Base-by-base conservation (phyloP, 345 rosid genomes). In the Murraya paniculata region DNA sequence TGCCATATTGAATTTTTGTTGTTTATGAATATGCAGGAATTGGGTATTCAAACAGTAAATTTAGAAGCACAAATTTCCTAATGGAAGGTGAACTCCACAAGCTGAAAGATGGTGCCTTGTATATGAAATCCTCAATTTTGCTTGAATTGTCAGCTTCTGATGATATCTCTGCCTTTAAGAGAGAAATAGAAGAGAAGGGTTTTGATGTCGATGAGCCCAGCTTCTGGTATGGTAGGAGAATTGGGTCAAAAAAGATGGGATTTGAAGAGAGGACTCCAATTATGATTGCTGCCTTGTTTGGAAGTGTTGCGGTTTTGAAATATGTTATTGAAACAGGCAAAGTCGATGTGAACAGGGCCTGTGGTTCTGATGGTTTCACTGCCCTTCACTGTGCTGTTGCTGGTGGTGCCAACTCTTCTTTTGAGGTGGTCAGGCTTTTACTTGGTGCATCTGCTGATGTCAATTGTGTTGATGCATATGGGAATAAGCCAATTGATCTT, bases 331-430 rank as follows among this genome's bases (percentile, higher is more conserved):
- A 79, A 66, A 84, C 88, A 0, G 88, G 86, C 8, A 88, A 81
- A 61, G 78, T 83, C 53, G 88, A 92, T 73, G 91, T 92, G 71
- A 89, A 92, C 57, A 86, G 90, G 78, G 87, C 88, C 81, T 93
- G 91, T 38, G 91, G 98, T 45, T 79, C 77, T 9, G 98, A 93
- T 88, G 87, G 85, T 82, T 91, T 88, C 71, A 92, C 99, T 53
- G 98, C 99, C 22, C 96, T 95, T 74, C 99, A 95, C 84, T 93
- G 94, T 74, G 99, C 97, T 14, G 93, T 88, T 76, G 96, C 96
- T 21, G 94, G 97, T 31, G 90, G 96, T 56, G 72, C 96, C 0
- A 71, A 61, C 77, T 84, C 93, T 1, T 83, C 86, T 0, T 85
- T 85, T 24, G 91, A 90, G 84, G 82, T 82, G 48, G 88, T 92